A percentile compares a stretch with the other conserved stretches of the same genome.
Evolutionary conservation across 805 yeast species (phyloP).

Genomic region (Ogataea haglerorum): DNA sequence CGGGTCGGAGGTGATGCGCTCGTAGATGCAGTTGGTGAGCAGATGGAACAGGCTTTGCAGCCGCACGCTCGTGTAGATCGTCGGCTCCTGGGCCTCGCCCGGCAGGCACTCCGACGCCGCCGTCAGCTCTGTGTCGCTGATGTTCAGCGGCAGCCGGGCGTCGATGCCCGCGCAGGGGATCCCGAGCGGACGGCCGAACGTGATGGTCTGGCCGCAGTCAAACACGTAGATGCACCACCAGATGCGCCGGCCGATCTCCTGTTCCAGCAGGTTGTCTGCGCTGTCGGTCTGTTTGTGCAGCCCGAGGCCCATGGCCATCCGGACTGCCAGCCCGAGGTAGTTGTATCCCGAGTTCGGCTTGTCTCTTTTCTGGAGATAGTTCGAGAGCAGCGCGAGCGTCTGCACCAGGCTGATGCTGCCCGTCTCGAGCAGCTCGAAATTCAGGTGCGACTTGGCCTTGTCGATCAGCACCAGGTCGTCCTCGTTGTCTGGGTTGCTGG

Average conservation of each 20-base stretch:
- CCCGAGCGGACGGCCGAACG: conserved; percentile 16
- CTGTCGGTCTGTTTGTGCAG: conserved; percentile 12
- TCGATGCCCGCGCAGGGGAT: conserved; percentile 20
- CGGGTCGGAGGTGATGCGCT: conserved; percentile 17
- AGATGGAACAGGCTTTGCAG: conserved; percentile 15
- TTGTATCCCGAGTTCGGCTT: conserved; percentile 17
- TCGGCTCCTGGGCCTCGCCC: conserved; percentile 5
- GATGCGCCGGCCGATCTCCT: conserved; percentile 11
- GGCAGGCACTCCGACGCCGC: conserved; percentile 3
- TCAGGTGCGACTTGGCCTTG: conserved; percentile 13
- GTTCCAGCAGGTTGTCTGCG: conserved; percentile 7
- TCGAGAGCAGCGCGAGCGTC: conserved; percentile 14
- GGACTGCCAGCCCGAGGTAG: conserved; percentile 14
- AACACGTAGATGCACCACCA: conserved; percentile 18
- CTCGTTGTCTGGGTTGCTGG: conserved; percentile 9
- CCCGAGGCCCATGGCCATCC: conserved; percentile 18
- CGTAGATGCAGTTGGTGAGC: conserved; percentile 18
- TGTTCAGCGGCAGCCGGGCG: conserved; percentile 12
- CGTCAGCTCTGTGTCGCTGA: conserved; percentile 14
- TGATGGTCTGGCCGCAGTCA: conserved; percentile 19
- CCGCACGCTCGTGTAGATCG: conserved; percentile 15
- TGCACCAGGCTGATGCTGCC: conserved; percentile 18
- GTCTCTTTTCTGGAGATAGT: conserved; percentile 16
- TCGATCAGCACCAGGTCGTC: conserved; percentile 14
- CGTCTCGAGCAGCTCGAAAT: conserved; percentile 14